phyloP scores from a whole-genome alignment of 2,329 filamentous ascomycete species.

The Tolypocladium tropicale region DNA sequence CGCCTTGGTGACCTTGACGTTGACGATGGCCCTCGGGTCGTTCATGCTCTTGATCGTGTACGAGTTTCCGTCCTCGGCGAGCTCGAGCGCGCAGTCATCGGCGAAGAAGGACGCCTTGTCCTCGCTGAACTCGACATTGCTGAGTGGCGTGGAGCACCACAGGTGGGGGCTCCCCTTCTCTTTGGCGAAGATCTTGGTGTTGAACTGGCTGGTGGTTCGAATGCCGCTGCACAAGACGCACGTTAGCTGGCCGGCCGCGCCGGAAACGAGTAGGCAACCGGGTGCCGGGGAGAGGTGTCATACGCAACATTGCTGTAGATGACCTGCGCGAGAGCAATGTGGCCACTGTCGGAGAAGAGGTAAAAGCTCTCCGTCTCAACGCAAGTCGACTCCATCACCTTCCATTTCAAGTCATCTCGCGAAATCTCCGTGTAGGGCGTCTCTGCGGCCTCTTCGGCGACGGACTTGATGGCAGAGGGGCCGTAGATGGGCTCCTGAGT shows the following conservation, averaged over 20 bases:
- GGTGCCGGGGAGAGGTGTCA: constrained; percentile 17
- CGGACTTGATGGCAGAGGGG: constrained; percentile 73
- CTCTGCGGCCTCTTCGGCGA: constrained; percentile 68
- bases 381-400: constrained; percentile 67
- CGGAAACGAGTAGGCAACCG: neutral
- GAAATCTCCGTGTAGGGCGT: constrained; percentile 72
- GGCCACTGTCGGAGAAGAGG: constrained; percentile 67
- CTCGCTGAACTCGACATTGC: constrained; percentile 73
- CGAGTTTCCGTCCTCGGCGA: constrained; percentile 71
- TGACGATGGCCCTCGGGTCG: constrained; percentile 72
- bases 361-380: constrained; percentile 97
- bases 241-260: constrained; percentile 7
- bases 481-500: constrained; percentile 96
- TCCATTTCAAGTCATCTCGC: constrained; percentile 75
- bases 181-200: constrained; percentile 79
- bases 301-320: constrained; percentile 98
- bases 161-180: constrained; percentile 62
- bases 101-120: constrained; percentile 78
- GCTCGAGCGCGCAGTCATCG: constrained; percentile 71
- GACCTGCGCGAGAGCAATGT: constrained; percentile 72
- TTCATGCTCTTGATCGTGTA: constrained; percentile 88
- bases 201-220: constrained; percentile 87
- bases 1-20: constrained; percentile 67
- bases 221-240: constrained; percentile 55
- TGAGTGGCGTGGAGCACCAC: constrained; percentile 75